Base-by-base conservation (phyloP, 2,329 filamentous ascomycete species). In the Fusarium penzigii region DNA sequence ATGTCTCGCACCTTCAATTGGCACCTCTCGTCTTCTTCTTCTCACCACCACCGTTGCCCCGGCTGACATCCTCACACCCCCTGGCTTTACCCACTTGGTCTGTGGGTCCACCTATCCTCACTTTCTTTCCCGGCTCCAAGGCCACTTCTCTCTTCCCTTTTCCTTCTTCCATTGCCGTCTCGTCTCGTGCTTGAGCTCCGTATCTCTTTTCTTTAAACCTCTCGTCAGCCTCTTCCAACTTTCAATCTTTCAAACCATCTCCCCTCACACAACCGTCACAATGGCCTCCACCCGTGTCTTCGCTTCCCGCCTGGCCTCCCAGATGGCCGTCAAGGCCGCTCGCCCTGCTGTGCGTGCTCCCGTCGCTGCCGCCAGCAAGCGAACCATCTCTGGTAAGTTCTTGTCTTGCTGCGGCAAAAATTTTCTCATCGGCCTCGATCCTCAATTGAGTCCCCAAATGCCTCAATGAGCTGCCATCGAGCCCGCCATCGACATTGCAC, bases 221-320 rank as follows among this genome's bases (percentile, higher is more conserved):
- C 64, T 54, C 64, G 61, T 65, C 66, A 68, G 65, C 63, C 62
- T 64, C 63, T 65, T 59, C 52, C 54, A 57, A 56, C 56, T 51
- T 52, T 59, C 58, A 59, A 61, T 52, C 48, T 57, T 59, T 63
- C 63, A 66, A 36, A 64, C 65, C 63, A 67, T 66, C 70, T 65
- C 63, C 63, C 65, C 65, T 68, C 66, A 66, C 65, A 70, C 62
- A 78, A 75, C 79, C 79, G 78, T 85, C 83, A 84, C 83, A 90
- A 92, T 92, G 88, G 86, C 88, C 76, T 85, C 88, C 76, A 79
- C 84, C 75, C 88, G 88, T 79, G 82, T 90, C 76, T 82, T 90
- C 78, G 85, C 88, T 75, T 86, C 87, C 72, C 85, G 88, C 77
- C 82, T 91, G 81, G 86, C 87, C 77, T 82, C 85, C 73, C 83